A percentile compares a stretch with the other conserved stretches of the same genome.
Conservation (phyloP, 495 filamentous ascomycete genomes). For the Penicillium malachiteum region DNA sequence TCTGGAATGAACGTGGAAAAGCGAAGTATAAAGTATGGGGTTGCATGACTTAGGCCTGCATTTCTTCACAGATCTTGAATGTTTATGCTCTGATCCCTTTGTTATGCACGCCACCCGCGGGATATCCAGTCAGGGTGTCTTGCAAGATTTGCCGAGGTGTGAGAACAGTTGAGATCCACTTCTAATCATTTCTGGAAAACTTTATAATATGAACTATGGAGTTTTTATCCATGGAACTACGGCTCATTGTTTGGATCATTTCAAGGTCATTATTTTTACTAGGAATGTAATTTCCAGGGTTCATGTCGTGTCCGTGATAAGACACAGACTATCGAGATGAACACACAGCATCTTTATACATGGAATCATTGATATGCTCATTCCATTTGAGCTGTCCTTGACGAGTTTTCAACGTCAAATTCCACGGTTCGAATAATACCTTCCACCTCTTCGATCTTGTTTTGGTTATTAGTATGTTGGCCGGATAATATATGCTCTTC, state of each 20-base stretch:
- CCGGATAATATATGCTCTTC: conserved; percentile 28
- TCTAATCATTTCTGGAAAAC: not conserved
- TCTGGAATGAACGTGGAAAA: no score
- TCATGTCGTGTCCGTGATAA: not conserved
- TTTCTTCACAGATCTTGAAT: no score
- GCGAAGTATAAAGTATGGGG: not conserved
- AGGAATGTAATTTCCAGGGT: not conserved
- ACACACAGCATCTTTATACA: not conserved
- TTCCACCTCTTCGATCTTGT: conserved; percentile 9
- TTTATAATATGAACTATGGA: not conserved
- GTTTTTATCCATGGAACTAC: not conserved
- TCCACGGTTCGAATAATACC: conserved; percentile 35
- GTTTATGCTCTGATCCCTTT: not conserved
- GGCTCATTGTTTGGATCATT: not conserved
- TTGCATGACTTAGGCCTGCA: not conserved
- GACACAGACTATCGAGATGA: not conserved
- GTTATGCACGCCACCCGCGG: not conserved
- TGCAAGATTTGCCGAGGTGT: no score
- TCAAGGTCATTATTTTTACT: not conserved
- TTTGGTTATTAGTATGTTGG: not conserved
- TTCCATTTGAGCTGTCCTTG: not conserved
- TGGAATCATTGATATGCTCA: not conserved
- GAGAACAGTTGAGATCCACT: not conserved
- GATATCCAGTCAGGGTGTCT: not conserved
- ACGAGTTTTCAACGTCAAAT: conserved; percentile 30